Evolutionary conservation across 371 early-diverging fungal genomes (phyloP).

Genomic region (Mucor ambiguus): DNA sequence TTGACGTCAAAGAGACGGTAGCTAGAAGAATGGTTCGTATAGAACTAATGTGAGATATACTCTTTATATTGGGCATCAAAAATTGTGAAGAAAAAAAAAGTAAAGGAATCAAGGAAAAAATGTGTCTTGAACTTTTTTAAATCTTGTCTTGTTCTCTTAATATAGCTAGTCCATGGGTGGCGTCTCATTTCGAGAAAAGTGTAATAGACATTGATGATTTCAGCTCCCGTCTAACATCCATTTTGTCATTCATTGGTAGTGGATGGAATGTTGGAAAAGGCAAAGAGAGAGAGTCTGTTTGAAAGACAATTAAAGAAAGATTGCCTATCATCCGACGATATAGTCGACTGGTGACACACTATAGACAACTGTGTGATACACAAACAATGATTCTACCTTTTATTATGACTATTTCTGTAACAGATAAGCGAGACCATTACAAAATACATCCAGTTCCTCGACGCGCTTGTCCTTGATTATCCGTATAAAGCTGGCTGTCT

Average conservation of each 20-base stretch:
- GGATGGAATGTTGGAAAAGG: too few species aligned
- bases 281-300: too few species aligned
- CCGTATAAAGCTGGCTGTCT: constrained; percentile 16
- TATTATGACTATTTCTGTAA: constrained; percentile 11
- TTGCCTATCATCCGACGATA: not conserved
- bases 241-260: not conserved
- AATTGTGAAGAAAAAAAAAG: not conserved
- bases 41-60: constrained; percentile 16
- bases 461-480: constrained; percentile 26
- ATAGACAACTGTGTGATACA: not conserved
- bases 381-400: not conserved
- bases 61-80: not conserved
- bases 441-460: constrained; percentile 33
- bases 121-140: not conserved
- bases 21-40: constrained; percentile 21
- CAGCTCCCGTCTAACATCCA: not conserved
- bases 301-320: too few species aligned
- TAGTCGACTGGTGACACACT: not conserved
- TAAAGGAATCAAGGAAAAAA: not conserved
- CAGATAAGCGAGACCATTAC: constrained; percentile 26
- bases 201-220: not conserved
- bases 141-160: not conserved
- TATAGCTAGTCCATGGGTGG: not conserved
- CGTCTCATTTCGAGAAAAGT: not conserved
- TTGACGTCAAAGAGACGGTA: constrained; percentile 15